Conservation (phyloP, 495 filamentous ascomycete species). For the Chaetomium tenue region DNA sequence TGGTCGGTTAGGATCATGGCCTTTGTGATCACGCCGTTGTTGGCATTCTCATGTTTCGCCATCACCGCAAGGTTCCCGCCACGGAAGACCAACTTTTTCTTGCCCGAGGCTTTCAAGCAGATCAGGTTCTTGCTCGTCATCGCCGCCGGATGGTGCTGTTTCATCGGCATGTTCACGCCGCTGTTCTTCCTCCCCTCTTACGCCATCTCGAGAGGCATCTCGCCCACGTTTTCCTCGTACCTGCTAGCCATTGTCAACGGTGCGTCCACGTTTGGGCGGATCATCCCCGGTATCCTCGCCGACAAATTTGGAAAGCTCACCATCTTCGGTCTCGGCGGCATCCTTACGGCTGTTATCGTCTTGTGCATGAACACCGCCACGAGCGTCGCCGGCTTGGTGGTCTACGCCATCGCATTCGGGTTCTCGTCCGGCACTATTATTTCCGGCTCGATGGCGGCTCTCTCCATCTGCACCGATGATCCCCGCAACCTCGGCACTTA, state of each 20-base stretch:
- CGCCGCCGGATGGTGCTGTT: slow-evolving; percentile 42
- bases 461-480: slow-evolving; percentile 44
- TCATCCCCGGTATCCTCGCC: slow-evolving; percentile 55
- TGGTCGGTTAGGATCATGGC: slow-evolving; percentile 61
- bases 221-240: slow-evolving; percentile 52
- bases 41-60: slow-evolving; percentile 44
- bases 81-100: slow-evolving; percentile 42
- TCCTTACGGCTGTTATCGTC: slow-evolving; percentile 43
- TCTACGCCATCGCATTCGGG: slow-evolving; percentile 38
- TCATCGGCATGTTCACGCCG: slow-evolving; percentile 56
- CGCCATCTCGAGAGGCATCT: slow-evolving; percentile 49
- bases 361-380: slow-evolving; percentile 43
- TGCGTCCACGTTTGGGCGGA: slow-evolving; percentile 55
- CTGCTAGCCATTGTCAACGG: slow-evolving; percentile 54
- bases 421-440: slow-evolving; percentile 49
- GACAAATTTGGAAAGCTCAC: slow-evolving; percentile 57
- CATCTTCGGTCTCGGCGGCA: slow-evolving; percentile 36
- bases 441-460: slow-evolving; percentile 43
- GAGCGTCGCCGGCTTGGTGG: slow-evolving; percentile 43
- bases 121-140: slow-evolving; percentile 40
- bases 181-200: slow-evolving; percentile 58
- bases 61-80: slow-evolving; percentile 49
- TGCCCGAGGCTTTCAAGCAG: slow-evolving; percentile 45
- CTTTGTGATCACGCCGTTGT: slow-evolving; percentile 54
- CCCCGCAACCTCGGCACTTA: slow-evolving; percentile 54